Evolutionary conservation across 495 filamentous ascomycete genomes (phyloP).

Genomic region (Trichoderma reesei): DNA sequence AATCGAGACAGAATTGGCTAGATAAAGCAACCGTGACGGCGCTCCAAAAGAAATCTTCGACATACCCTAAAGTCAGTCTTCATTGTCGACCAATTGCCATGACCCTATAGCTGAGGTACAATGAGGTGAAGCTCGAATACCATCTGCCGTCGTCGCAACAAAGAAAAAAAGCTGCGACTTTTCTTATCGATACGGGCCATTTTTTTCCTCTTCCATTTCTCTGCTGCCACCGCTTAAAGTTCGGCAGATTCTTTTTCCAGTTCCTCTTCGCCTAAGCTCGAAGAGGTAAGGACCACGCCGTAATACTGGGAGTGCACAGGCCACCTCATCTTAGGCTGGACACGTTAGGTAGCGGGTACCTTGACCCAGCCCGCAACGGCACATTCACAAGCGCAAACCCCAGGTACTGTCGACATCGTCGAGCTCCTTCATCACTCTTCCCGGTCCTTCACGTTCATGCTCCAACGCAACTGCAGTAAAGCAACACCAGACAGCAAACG

Average conservation of each 20-base stretch:
- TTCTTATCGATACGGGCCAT: slow-evolving; percentile 11
- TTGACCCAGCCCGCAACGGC: not conserved
- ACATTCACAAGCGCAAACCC: not conserved
- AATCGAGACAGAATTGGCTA: not conserved
- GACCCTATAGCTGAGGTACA: slow-evolving; percentile 13
- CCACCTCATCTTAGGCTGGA: not conserved
- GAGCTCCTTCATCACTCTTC: not conserved
- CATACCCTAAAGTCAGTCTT: slow-evolving; percentile 90
- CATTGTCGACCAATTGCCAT: slow-evolving; percentile 47
- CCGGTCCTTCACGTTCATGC: not conserved
- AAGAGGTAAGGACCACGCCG: not conserved
- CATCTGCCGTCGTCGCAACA: not conserved
- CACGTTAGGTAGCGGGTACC: not conserved
- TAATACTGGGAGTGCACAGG: not conserved
- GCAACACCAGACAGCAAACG: not conserved
- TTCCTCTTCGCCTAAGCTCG: not conserved
- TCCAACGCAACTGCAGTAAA: not conserved
- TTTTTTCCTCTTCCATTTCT: slow-evolving; percentile 3
- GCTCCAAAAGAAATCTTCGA: not conserved
- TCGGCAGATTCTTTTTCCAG: not conserved
- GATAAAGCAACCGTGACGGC: not conserved
- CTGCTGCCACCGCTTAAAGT: not conserved
- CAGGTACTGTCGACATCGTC: not conserved
- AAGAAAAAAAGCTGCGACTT: slow-evolving; percentile 9
- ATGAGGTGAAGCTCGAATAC: not conserved